phyloP scores from a whole-genome alignment of 345 rosid genomes.

The Streptanthus diversifolius region DNA sequence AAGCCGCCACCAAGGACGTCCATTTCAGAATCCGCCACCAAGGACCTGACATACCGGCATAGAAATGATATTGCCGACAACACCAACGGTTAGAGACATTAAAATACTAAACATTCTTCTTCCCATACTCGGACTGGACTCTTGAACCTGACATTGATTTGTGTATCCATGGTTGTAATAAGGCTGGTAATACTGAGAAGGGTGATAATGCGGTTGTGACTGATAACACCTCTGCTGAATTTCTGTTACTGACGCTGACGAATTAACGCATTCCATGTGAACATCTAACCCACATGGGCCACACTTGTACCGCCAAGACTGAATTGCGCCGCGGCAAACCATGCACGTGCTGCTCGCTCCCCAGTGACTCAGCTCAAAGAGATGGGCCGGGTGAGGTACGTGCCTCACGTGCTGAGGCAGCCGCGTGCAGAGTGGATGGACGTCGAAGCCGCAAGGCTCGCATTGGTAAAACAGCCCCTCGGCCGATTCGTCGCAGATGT shows the following conservation, averaged over 20 bases:
- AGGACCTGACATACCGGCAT: background rate
- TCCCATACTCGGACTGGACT: background rate
- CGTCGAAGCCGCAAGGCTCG: slow-evolving; percentile 32
- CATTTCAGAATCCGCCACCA: background rate
- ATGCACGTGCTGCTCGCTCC: slow-evolving; percentile 23
- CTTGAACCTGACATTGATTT: slow-evolving; percentile 19
- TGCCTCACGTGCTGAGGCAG: slow-evolving; percentile 25
- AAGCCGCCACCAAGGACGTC: background rate
- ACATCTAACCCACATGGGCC: slow-evolving; percentile 30
- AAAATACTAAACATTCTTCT: slow-evolving; percentile 21
- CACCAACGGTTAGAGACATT: slow-evolving; percentile 9
- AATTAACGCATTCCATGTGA: slow-evolving; percentile 36
- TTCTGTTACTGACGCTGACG: background rate
- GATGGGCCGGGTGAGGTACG: slow-evolving; percentile 27
- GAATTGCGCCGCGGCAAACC: slow-evolving; percentile 25
- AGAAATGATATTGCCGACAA: slow-evolving; percentile 9
- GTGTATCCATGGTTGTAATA: slow-evolving; percentile 16
- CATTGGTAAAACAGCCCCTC: slow-evolving; percentile 40
- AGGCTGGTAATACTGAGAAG: slow-evolving; percentile 2
- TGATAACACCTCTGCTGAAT: slow-evolving; percentile 2
- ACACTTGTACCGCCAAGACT: slow-evolving; percentile 41
- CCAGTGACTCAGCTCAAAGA: slow-evolving; percentile 26
- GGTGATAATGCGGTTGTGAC: background rate
- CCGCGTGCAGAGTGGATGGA: slow-evolving; percentile 38
- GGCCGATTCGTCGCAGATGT: slow-evolving; percentile 27